phyloP scores from a whole-genome alignment of 148 eudicot genomes.

The Rhododendron kiyosumense region DNA sequence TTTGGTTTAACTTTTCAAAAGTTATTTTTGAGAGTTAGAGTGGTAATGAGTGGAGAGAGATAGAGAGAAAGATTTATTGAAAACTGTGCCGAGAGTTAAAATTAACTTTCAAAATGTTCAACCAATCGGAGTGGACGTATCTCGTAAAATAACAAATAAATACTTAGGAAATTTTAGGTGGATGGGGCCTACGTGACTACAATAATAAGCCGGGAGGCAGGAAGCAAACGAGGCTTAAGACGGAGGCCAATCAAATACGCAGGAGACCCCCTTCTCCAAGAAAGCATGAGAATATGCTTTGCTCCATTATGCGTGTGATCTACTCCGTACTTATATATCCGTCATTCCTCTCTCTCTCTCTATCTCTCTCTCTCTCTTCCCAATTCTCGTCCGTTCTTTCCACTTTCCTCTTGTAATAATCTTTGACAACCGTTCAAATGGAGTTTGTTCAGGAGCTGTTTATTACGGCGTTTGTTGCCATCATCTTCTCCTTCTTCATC shows the following conservation, averaged over 20 bases:
- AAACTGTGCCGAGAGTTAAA: no score
- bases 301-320: slow-evolving; percentile 16
- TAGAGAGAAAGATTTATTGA: no score
- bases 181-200: no score
- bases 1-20: no score
- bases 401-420: not conserved
- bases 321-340: not conserved
- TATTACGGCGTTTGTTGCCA: slow-evolving; percentile 23
- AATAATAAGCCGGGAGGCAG: no score
- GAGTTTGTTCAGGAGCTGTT: slow-evolving; percentile 30
- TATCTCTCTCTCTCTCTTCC: not conserved
- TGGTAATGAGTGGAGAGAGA: no score
- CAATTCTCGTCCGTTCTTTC: not conserved
- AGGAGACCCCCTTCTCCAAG: not conserved
- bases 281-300: slow-evolving; percentile 29
- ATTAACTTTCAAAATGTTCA: no score
- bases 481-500: slow-evolving; percentile 28
- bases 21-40: no score
- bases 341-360: slow-evolving; percentile 6
- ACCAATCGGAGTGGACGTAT: no score
- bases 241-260: not conserved
- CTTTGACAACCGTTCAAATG: slow-evolving; percentile 17
- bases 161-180: no score
- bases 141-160: no score
- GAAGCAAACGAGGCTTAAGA: not conserved